Evolutionary conservation across 2,329 filamentous ascomycete species (phyloP).

Genomic region (Epichloe scottii): DNA sequence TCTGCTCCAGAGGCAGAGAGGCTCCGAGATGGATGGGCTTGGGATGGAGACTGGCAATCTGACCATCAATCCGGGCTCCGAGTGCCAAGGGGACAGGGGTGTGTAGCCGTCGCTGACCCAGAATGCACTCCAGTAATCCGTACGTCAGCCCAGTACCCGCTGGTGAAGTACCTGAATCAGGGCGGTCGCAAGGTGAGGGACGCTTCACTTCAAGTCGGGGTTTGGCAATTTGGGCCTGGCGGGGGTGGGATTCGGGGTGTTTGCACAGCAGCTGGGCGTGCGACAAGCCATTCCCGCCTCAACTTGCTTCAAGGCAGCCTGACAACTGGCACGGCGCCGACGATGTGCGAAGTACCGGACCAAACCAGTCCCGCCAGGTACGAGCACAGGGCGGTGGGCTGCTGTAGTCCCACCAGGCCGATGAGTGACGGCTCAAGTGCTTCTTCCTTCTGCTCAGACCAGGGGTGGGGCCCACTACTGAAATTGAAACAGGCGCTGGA

Average conservation of each 20-base stretch:
- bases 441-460: constrained; percentile 4
- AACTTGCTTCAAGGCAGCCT: too few species aligned
- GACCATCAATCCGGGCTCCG: constrained; percentile 8
- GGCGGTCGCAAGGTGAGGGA: not conserved
- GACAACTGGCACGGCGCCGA: not conserved
- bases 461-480: constrained; percentile 9
- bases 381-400: too few species aligned
- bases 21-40: not conserved
- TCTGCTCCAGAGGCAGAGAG: not conserved
- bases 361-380: not conserved
- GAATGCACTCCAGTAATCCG: not conserved
- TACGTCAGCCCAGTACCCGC: constrained; percentile 6
- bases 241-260: not conserved
- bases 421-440: not conserved
- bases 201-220: not conserved
- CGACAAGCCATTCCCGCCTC: constrained; percentile 1
- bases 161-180: constrained; percentile 7
- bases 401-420: not conserved
- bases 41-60: constrained; percentile 17
- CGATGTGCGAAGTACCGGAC: not conserved
- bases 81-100: not conserved
- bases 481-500: constrained; percentile 13
- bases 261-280: constrained; percentile 1
- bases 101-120: not conserved
- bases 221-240: not conserved